Base-by-base conservation (phyloP, 1,284 basidiomycete genomes). In the Cutaneotrichosporon sp. region DNA sequence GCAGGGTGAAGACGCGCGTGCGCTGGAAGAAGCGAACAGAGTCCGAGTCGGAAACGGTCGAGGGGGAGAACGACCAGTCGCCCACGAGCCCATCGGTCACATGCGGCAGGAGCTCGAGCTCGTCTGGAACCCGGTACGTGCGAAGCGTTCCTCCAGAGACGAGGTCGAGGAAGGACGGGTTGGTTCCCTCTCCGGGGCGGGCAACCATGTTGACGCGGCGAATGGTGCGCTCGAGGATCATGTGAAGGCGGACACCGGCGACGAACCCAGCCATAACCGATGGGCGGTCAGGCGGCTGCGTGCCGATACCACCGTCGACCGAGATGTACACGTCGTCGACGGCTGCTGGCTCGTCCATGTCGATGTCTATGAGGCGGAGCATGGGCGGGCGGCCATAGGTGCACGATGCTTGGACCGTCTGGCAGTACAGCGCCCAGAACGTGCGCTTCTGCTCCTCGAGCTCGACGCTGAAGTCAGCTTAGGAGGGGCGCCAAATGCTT, bases 21-120 rank as follows among this genome's bases (percentile, higher is more conserved):
- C 70, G 69, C 58, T 72, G 69, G 67, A 73, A 73, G 63, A 73
- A 73, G 29, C 69, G 65, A 5, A 72, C 72, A 31, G 63, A 69
- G 63, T 72, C 70, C 2, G 65, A 67, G 54, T 73, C 70, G 22
- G 67, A 56, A 10, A 73, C 68, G 0, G 72, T 73, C 1, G 63
- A 59, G 11, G 67, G 67, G 4, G 69, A 69, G 57, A 65, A 73
- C 2, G 65, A 65, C 72, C 72, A 73, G 54, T 73, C 72, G 45
- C 69, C 70, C 1, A 67, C 67, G 4, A 73, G 60, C 4, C 67
- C 68, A 36, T 68, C 70, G 7, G 70, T 69, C 34, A 72, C 64
- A 38, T 65, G 66, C 6, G 68, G 57, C 11, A 72, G 54, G 24
- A 73, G 67, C 47, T 62, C 63, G 24, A 69, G 60, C 58, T 73